Percentiles rank a stretch among this genome's conserved stretches.
phyloP scores from a whole-genome alignment of 306 rosid species.

The Astragalus glycyphyllos region DNA sequence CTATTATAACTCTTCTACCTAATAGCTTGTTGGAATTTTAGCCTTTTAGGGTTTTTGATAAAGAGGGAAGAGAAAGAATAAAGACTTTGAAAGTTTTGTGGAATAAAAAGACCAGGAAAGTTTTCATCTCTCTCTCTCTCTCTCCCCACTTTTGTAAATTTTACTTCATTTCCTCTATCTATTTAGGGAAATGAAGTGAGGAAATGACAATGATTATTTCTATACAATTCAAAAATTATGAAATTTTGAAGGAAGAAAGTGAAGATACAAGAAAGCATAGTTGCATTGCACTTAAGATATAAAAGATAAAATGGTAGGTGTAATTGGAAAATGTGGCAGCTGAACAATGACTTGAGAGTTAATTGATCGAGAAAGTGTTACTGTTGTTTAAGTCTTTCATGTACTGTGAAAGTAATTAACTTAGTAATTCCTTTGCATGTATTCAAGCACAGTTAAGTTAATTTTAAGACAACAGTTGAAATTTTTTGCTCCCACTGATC shows the following conservation, averaged over 20 bases:
- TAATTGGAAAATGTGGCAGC: constrained; percentile 6
- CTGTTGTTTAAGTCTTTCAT: constrained; percentile 25
- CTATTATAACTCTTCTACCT: no score
- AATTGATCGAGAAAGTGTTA: not conserved
- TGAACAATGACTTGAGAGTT: not conserved
- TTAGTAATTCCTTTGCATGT: constrained; percentile 23
- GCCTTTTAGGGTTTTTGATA: no score
- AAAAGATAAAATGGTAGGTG: constrained; percentile 12
- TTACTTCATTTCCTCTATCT: not conserved
- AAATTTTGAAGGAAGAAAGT: constrained; percentile 18
- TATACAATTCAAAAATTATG: constrained; percentile 4
- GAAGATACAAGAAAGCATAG: constrained; percentile 21
- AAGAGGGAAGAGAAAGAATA: no score
- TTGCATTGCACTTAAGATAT: constrained; percentile 11
- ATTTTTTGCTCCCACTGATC: not conserved
- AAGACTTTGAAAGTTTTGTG: not conserved
- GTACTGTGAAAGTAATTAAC: not conserved
- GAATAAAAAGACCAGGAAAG: not conserved
- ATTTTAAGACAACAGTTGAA: constrained; percentile 19
- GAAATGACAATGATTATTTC: constrained; percentile 11
- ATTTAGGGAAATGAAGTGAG: constrained; percentile 6
- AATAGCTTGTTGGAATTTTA: no score
- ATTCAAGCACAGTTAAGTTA: constrained; percentile 6
- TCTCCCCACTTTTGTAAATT: not conserved
- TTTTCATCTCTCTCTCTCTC: not conserved